phyloP scores from a whole-genome alignment of 306 rosid species.

The Notholithocarpus densiflorus region DNA sequence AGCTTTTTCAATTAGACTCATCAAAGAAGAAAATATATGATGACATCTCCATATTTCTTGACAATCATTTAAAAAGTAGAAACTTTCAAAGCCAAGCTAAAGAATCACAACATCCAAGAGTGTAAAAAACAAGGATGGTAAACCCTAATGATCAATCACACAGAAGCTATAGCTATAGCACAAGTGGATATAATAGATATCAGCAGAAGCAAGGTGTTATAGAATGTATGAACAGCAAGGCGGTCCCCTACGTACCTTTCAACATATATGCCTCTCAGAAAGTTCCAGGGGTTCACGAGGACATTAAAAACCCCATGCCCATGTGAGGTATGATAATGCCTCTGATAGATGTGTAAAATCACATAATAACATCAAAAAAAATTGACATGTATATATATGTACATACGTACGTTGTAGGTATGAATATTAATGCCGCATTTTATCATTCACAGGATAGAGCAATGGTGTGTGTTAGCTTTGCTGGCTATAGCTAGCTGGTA shows the following conservation, averaged over 20 bases:
- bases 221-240: background rate
- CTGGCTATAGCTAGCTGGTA: background rate
- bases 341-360: constrained; percentile 1
- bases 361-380: background rate
- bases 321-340: constrained; percentile 44
- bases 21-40: too few species aligned
- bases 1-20: too few species aligned
- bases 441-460: background rate
- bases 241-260: constrained; percentile 30
- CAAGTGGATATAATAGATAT: background rate
- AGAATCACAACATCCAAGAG: background rate
- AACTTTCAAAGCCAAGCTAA: too few species aligned
- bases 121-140: background rate
- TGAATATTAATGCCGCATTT: background rate
- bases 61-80: too few species aligned
- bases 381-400: background rate
- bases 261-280: background rate
- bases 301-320: constrained; percentile 36
- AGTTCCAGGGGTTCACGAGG: constrained; percentile 27
- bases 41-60: too few species aligned
- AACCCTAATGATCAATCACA: background rate
- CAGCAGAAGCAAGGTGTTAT: background rate
- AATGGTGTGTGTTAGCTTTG: background rate
- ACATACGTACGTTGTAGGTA: constrained; percentile 7
- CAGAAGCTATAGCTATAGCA: background rate